Base-by-base conservation (phyloP, 345 rosid species). In the Cardiospermum halicacabum region DNA sequence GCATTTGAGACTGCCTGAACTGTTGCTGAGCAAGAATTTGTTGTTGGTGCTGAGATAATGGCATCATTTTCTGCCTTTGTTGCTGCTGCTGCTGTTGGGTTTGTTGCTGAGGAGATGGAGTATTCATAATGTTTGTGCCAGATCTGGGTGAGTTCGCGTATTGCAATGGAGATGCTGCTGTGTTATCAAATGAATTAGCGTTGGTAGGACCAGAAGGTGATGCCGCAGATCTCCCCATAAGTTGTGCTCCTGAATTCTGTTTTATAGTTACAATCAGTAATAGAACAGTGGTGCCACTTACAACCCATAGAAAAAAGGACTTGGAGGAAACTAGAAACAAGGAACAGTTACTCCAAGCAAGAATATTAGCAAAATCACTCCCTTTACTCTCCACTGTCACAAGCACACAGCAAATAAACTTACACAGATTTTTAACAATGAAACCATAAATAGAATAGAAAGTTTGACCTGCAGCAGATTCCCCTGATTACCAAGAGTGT, bases 91-190 rank as follows among this genome's bases (percentile, higher is more conserved):
- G 84, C 0, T 78, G 85, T 22, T 76, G 89, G 21, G 67, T 51
- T 64, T 88, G 89, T 56, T 88, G 97, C 73, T 88, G 96, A 66
- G 99, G 96, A 66, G 97, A 94, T 53, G 95, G 89, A 13, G 81
- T 78, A 62, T 85, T 94, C 82, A 85, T 85, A 80, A 94, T 84
- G 66, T 51, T 80, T 36, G 91, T 66, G 59, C 86, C 82, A 39
- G 97, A 89, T 71, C 89, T 85, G 67, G 96, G 99, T 67, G 99
- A 94, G 75, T 89, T 91, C 61, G 95, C 84, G 80, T 91, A 91
- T 59, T 74, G 88, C 60, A 94, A 72, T 3, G 99, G 99, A 62
- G 99, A 94, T 71, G 88, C 66, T 26, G 86, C 78, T 55, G 91
- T 79, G 80, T 79, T 84, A 51, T 86, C 94, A 77, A 84, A 90